Conservation (phyloP, 2,329 filamentous ascomycete genomes). For the Bipolaris zeicola region DNA sequence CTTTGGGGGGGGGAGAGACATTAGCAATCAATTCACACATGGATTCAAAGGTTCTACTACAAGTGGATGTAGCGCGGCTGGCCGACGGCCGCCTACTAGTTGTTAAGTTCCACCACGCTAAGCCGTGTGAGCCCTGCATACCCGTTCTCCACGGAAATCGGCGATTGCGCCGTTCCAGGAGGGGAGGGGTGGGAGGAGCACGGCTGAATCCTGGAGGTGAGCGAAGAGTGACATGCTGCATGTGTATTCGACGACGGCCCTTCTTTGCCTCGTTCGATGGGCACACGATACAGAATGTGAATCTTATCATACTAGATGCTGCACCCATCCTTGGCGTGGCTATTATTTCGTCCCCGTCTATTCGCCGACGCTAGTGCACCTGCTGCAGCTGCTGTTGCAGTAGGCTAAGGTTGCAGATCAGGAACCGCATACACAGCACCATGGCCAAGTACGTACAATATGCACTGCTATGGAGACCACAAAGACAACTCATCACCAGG, state of each 20-base stretch:
- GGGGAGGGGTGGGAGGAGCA: not conserved
- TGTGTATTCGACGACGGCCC: not conserved
- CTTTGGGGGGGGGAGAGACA: slow-evolving; percentile 5
- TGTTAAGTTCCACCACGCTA: slow-evolving; percentile 5
- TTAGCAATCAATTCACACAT: slow-evolving; percentile 28
- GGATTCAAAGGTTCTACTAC: slow-evolving; percentile 19
- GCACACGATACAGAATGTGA: slow-evolving; percentile 1
- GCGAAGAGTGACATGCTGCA: not conserved
- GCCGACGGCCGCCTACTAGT: slow-evolving; percentile 16
- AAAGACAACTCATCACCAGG: not conserved
- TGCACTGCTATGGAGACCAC: not conserved
- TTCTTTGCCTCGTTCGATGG: slow-evolving; percentile 8
- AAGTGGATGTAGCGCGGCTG: slow-evolving; percentile 14
- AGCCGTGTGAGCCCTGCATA: slow-evolving; percentile 6
- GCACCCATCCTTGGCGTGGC: not conserved
- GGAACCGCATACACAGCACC: slow-evolving; percentile 2
- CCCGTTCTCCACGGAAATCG: slow-evolving; percentile 13
- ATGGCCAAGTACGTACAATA: not conserved
- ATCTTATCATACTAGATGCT: not conserved
- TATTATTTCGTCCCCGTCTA: not conserved
- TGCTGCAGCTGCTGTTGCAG: slow-evolving; percentile 1
- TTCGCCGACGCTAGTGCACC: slow-evolving; percentile 14
- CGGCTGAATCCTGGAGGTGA: slow-evolving; percentile 1
- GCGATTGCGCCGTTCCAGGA: slow-evolving; percentile 6
- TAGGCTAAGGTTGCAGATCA: slow-evolving; percentile 13